Percentiles rank a stretch among this genome's conserved stretches.
These are phyloP conservation scores for Cenococcum geophilum DNA, from an alignment of 495 filamentous ascomycete species.

Conservation along the genomic window DNA sequence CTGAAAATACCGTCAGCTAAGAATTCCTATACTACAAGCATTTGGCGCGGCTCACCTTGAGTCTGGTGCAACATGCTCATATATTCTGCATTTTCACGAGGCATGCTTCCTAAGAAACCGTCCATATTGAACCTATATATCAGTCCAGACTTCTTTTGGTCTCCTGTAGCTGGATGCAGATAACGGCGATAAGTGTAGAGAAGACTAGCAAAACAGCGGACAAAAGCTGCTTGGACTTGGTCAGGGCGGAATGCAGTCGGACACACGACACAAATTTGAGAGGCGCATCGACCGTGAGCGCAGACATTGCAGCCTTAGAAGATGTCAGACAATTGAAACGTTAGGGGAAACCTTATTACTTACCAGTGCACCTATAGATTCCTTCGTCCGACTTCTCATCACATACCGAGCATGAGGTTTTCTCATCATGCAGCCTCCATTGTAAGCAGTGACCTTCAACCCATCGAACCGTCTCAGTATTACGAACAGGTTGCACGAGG, in stretches of 20 bases:
- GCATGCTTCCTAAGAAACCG: slow-evolving; percentile 82
- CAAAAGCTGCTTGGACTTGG: slow-evolving; percentile 86
- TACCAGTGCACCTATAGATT: slow-evolving; percentile 68
- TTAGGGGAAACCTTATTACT: slow-evolving; percentile 8
- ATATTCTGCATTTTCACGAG: slow-evolving; percentile 86
- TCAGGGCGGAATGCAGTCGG: slow-evolving; percentile 85
- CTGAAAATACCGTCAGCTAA: slow-evolving; percentile 40
- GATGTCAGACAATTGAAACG: neutral
- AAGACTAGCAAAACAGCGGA: slow-evolving; percentile 86
- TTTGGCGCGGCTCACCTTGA: slow-evolving; percentile 56
- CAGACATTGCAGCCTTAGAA: slow-evolving; percentile 60
- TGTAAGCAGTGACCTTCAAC: slow-evolving; percentile 90
- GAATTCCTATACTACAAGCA: neutral
- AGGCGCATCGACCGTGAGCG: slow-evolving; percentile 75
- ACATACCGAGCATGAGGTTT: slow-evolving; percentile 73
- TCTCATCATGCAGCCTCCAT: slow-evolving; percentile 60
- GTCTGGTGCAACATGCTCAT: slow-evolving; percentile 82
- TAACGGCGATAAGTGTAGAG: slow-evolving; percentile 94
- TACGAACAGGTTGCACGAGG: slow-evolving; percentile 73
- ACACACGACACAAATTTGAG: slow-evolving; percentile 77
- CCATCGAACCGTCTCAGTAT: slow-evolving; percentile 83
- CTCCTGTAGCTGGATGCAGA: slow-evolving; percentile 63
- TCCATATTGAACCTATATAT: slow-evolving; percentile 94
- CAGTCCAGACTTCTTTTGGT: slow-evolving; percentile 81
- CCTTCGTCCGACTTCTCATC: slow-evolving; percentile 86